Conservation (phyloP, 352 stramenopile species). For the Phytophthora fragariaefolia region DNA sequence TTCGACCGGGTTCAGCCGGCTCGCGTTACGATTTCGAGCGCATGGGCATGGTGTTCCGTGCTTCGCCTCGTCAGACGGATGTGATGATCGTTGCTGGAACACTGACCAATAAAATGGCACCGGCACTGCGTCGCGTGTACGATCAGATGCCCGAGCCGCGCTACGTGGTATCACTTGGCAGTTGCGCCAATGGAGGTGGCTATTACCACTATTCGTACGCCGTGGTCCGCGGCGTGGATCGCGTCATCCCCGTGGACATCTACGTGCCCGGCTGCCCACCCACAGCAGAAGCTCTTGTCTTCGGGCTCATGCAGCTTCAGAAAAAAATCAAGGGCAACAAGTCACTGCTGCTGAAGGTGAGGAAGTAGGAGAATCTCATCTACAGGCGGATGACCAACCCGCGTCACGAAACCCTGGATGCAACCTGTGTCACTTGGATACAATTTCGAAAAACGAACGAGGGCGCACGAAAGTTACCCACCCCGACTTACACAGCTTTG, state of each 20-base stretch:
- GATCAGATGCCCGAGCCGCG: conserved; percentile 99
- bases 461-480: too few species aligned
- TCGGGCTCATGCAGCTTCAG: conserved; percentile 9
- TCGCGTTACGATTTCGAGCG: conserved; percentile 97
- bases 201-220: conserved; percentile 95
- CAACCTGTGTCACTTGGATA: neutral
- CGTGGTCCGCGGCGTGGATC: conserved; percentile 95
- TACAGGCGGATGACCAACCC: too few species aligned
- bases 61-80: conserved; percentile 92
- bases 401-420: too few species aligned
- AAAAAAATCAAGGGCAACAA: conserved; percentile 20
- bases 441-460: too few species aligned
- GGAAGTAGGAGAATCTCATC: conserved; percentile 95
- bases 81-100: conserved; percentile 96
- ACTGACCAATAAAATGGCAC: conserved; percentile 99
- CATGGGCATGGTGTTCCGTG: conserved; percentile 97
- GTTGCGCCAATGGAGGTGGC: conserved; percentile 95
- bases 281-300: conserved; percentile 10
- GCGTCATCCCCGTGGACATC: conserved; percentile 97
- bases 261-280: conserved; percentile 97
- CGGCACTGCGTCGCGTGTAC: conserved; percentile 94
- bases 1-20: conserved; percentile 14
- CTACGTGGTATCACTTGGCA: conserved; percentile 98
- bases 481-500: too few species aligned
- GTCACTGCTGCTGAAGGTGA: conserved; percentile 84